Conservation (phyloP, 176 grass and related monocot species). For the Rhynchospora tenuis region DNA sequence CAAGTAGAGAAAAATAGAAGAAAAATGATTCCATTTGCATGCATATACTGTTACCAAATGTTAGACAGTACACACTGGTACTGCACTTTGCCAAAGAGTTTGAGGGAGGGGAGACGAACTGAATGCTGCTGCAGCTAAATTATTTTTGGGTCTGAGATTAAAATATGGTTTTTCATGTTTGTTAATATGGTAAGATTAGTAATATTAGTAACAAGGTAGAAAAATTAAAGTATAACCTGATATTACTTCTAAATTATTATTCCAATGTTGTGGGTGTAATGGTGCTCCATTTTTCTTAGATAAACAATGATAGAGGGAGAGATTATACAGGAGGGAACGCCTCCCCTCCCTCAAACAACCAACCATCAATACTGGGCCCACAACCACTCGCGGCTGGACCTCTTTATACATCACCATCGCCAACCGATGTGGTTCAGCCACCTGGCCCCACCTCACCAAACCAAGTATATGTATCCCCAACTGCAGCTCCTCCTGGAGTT, state of each 20-base stretch:
- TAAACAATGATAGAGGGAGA: constrained; percentile 76
- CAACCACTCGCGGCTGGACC: background rate
- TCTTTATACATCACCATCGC: constrained; percentile 28
- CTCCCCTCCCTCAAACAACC: constrained; percentile 30
- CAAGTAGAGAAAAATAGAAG: background rate
- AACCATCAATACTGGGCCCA: constrained; percentile 72
- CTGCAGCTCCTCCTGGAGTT: constrained; percentile 18
- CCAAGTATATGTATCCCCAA: constrained; percentile 3
- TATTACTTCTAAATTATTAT: background rate
- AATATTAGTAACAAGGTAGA: background rate
- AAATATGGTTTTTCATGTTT: background rate
- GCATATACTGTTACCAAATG: background rate
- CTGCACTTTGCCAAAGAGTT: background rate
- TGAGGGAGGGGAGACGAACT: background rate
- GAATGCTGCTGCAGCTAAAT: background rate
- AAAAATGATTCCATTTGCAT: background rate
- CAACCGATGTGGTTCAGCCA: constrained; percentile 9
- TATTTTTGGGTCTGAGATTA: background rate
- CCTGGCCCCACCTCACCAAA: constrained; percentile 15
- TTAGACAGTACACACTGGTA: background rate
- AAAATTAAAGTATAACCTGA: background rate
- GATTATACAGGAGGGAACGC: constrained; percentile 56
- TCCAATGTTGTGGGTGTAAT: background rate
- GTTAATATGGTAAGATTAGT: background rate
- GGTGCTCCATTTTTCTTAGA: constrained; percentile 30